Evolutionary conservation across 306 rosid species (phyloP), one percentile per base, ranked within the genome.

Genomic region (Hylodesmum podocarpum): DNA sequence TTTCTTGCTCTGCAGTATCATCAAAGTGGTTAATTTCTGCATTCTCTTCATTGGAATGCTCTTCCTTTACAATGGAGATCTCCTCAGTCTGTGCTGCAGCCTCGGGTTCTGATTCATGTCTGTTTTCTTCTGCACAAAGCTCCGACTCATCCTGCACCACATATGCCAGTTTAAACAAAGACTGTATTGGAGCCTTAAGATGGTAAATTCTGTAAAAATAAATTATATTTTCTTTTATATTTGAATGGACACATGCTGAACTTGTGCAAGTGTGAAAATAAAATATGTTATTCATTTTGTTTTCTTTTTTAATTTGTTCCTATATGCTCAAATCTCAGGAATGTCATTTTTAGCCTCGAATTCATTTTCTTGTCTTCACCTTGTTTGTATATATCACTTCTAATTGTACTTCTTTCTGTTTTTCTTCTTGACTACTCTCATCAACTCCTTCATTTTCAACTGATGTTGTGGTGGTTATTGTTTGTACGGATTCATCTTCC

Each of bases 321-420:
- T 29, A 27, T 27, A 4, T 15, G 18, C 13, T 65, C 73, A 74
- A 7, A 78, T 83, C 86, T 83, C 64, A n/a, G n/a, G 28, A 21
- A 37, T 27, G 49, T 10, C 13, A 4, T 6, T 37, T 22, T 66
- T 41, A 13, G 15, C 63, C 27, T 29, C 34, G 10, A 21, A 21
- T 19, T 63, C 39, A 24, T 24, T 2, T 64, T 49, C n/a, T 22
- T 54, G 51, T 14, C 8, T 15, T 7, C 6, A 14, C 51, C 3
- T 14, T 3, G 1, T 44, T 44, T 2, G 13, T 65, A 15, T 1
- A 14, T 10, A 4, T 72, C 40, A 24, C 40, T 55, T 13, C 37
- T 16, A 51, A 50, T 49, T 53, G 34, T 1, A 1, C 22, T 19
- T 51, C 9, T 3, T 11, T 15, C 8, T 14, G 65, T n/a, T 10